These are phyloP conservation scores for Cadophora sp. DNA, from an alignment of 2,329 filamentous ascomycete species.

Conservation along the genomic window DNA sequence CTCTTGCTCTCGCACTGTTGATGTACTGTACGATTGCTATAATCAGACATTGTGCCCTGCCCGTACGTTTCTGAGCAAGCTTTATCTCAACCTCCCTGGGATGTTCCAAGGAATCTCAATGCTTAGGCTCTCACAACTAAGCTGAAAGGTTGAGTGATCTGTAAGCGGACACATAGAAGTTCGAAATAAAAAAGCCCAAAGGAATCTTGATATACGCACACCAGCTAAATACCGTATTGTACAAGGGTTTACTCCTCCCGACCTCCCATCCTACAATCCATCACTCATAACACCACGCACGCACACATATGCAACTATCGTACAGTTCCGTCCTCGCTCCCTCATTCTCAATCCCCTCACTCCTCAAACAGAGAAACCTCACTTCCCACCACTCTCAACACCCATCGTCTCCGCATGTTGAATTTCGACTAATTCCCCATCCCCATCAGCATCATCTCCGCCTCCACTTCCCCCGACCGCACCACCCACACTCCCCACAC, in stretches of 20 bases:
- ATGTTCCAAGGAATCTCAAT: no score
- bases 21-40: no score
- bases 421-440: slow-evolving; percentile 33
- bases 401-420: slow-evolving; percentile 40
- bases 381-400: slow-evolving; percentile 26
- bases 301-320: background rate
- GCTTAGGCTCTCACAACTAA: no score
- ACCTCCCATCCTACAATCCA: background rate
- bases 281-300: background rate
- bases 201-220: background rate
- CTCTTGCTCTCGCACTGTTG: no score
- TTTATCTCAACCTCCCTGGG: no score
- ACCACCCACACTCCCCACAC: slow-evolving; percentile 6
- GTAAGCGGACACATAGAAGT: no score
- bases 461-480: background rate
- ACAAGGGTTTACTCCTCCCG: background rate
- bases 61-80: no score
- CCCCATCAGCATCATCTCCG: slow-evolving; percentile 24
- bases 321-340: background rate
- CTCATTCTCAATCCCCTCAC: background rate
- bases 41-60: no score
- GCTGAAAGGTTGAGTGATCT: no score
- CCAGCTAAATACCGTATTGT: background rate
- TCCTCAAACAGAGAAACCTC: background rate
- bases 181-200: no score